These are phyloP conservation scores for Exsudoporus frostii DNA, from an alignment of 768 basidiomycete species.

Conservation along the genomic window DNA sequence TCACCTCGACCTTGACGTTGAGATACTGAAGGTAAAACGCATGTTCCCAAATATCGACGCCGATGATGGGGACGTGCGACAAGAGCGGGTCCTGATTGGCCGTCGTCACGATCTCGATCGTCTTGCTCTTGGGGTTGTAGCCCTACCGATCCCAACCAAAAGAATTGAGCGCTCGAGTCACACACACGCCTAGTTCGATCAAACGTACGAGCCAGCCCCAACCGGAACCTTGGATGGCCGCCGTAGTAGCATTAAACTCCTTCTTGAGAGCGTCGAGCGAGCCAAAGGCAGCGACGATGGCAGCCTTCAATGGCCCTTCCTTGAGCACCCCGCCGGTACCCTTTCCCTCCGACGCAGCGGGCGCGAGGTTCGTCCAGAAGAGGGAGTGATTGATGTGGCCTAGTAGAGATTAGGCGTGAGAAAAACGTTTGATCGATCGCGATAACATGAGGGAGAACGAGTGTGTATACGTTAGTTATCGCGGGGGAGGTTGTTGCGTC, in stretches of 20 bases:
- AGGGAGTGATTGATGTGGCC: slow-evolving; percentile 93
- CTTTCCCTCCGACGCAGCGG: slow-evolving; percentile 48
- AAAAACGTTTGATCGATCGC: not conserved
- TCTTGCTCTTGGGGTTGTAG: slow-evolving; percentile 58
- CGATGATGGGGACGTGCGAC: slow-evolving; percentile 75
- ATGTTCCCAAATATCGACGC: slow-evolving; percentile 95
- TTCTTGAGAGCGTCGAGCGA: slow-evolving; percentile 67
- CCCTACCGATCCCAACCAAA: slow-evolving; percentile 45
- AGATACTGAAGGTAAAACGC: slow-evolving; percentile 96
- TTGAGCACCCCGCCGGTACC: slow-evolving; percentile 59
- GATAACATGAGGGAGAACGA: too few species aligned
- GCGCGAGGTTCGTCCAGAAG: slow-evolving; percentile 94
- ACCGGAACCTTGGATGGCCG: slow-evolving; percentile 87
- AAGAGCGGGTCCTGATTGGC: slow-evolving; percentile 94
- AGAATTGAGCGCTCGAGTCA: not conserved
- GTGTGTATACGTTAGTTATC: too few species aligned
- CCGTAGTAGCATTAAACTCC: slow-evolving; percentile 82
- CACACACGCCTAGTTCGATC: too few species aligned
- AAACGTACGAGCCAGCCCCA: slow-evolving; percentile 95
- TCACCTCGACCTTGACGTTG: slow-evolving; percentile 89
- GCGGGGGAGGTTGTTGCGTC: not conserved
- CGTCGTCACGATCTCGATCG: slow-evolving; percentile 86
- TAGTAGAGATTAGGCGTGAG: slow-evolving; percentile 31
- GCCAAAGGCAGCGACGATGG: slow-evolving; percentile 64
- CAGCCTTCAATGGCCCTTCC: slow-evolving; percentile 63